A percentile compares a stretch with the other conserved stretches of the same genome.
phyloP scores from a whole-genome alignment of 2,329 filamentous ascomycete species.

The Cercospora sp. region DNA sequence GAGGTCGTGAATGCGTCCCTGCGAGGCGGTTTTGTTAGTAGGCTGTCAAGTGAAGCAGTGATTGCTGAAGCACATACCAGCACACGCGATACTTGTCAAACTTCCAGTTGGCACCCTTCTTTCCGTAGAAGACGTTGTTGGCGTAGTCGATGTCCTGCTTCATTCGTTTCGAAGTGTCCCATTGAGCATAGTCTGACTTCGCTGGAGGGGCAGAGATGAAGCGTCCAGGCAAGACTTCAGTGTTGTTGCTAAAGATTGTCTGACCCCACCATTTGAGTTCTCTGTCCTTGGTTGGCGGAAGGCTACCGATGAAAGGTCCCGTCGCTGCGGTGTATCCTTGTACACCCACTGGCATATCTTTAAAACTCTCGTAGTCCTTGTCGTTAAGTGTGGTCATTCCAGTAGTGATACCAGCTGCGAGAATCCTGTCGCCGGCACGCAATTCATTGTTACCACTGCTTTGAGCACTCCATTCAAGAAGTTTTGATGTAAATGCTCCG shows the following conservation, averaged over 20 bases:
- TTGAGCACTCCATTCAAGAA: slow-evolving; percentile 52
- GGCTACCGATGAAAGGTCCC: slow-evolving; percentile 56
- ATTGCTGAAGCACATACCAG: slow-evolving; percentile 53
- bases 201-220: slow-evolving; percentile 60
- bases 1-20: slow-evolving; percentile 67
- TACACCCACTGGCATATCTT: slow-evolving; percentile 48
- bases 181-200: slow-evolving; percentile 61
- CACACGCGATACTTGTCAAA: slow-evolving; percentile 65
- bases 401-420: slow-evolving; percentile 58
- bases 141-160: slow-evolving; percentile 62
- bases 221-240: slow-evolving; percentile 55
- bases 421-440: slow-evolving; percentile 56
- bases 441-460: slow-evolving; percentile 49
- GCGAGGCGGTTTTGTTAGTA: slow-evolving; percentile 3
- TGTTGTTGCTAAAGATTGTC: slow-evolving; percentile 60
- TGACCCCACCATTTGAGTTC: slow-evolving; percentile 63
- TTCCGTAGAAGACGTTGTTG: slow-evolving; percentile 61
- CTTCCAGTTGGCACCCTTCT: slow-evolving; percentile 57
- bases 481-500: slow-evolving; percentile 46
- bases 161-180: slow-evolving; percentile 58
- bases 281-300: slow-evolving; percentile 54
- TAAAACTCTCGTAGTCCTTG: slow-evolving; percentile 42
- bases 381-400: slow-evolving; percentile 50
- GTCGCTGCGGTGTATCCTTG: slow-evolving; percentile 46
- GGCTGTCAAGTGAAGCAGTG: neutral